A percentile compares a stretch with the other conserved stretches of the same genome.
phyloP scores from a whole-genome alignment of 1,139 yeast species.

The Meyerozyma guilliermondii region DNA sequence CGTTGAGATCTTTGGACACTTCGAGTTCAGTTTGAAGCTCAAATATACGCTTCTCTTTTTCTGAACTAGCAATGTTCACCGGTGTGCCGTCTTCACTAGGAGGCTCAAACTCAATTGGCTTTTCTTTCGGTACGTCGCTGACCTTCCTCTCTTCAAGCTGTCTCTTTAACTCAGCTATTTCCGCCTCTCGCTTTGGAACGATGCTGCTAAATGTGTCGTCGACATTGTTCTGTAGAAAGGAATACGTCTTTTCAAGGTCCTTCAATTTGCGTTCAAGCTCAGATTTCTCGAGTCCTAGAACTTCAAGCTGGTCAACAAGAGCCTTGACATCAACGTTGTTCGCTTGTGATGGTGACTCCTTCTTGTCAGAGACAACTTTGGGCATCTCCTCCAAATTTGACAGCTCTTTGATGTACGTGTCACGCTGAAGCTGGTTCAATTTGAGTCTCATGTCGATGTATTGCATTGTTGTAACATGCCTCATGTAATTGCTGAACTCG shows the following conservation, averaged over 20 bases:
- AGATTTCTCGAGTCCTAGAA: conserved; percentile 4
- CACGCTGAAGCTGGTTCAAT: conserved; percentile 4
- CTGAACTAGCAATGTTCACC: not conserved
- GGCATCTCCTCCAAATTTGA: not conserved
- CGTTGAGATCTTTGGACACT: conserved; percentile 15
- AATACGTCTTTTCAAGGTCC: conserved; percentile 18
- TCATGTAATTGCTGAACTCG: conserved; percentile 55
- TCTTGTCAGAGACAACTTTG: too few relatives aligned
- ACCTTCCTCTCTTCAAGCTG: conserved; percentile 10
- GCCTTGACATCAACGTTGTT: conserved; percentile 1
- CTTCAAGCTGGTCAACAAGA: conserved; percentile 13
- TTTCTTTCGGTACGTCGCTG: not conserved
- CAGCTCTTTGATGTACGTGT: conserved; percentile 2
- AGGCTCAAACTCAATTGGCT: not conserved
- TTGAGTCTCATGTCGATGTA: conserved; percentile 32
- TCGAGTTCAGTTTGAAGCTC: conserved; percentile 11
- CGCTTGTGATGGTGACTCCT: not conserved
- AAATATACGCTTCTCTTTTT: not conserved
- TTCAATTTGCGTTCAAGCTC: conserved; percentile 8
- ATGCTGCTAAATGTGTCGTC: not conserved
- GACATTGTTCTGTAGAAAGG: not conserved
- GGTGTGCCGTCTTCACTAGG: not conserved
- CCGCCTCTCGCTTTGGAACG: conserved; percentile 2
- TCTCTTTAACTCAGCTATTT: conserved; percentile 7
- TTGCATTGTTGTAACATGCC: conserved; percentile 45